Base-by-base conservation (phyloP, 2,329 filamentous ascomycete species). In the Periconia sp. region DNA sequence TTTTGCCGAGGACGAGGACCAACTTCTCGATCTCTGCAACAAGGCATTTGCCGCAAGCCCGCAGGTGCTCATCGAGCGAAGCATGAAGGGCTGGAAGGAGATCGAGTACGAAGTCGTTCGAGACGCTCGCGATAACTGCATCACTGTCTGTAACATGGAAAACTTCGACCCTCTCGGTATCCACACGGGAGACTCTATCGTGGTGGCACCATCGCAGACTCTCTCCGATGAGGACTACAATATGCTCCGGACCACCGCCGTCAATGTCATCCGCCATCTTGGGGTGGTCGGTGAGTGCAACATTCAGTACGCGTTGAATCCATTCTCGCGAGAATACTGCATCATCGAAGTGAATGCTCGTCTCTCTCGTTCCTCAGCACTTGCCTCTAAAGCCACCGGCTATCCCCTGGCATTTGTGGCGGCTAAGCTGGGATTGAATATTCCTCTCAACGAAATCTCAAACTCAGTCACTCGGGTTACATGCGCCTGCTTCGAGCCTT, bases 21-120 rank as follows among this genome's bases (percentile, higher is more conserved):
- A 99, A 70, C 78, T 97, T 30, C 75, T 88, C 23, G 89, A 92
- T 2, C 86, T 97, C 32, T 97, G 94, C 79, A 86, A 89, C 71
- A 96, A 95, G 74, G 92, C 94, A 5, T 91, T 99, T 56, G 92
- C 94, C 19, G 92, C 89, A 56, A 96, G 90, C 66, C 94, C 94
- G 7, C 94, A 99, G 69, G 89, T 99, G 6, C 82, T 99, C 41
- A 95, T 99, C 61, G 94, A 99, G 77, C 86, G 89, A 70, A 95
- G 90, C 76, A 97, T 99, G 92, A 97, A 97, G 78, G 94, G 94
- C 46, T 99, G 94, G 94, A 99, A 99, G 73, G 94, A 99, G 73
- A 95, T 97, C 52, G 94, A 99, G 72, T 99, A 97, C 67, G 94
- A 99, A 72, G 94, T 97, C 50, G 94, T 99, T 28, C 87, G 94